These are phyloP conservation scores for Trametes polyzona DNA, from an alignment of 1,284 basidiomycete genomes.

Conservation along the genomic window DNA sequence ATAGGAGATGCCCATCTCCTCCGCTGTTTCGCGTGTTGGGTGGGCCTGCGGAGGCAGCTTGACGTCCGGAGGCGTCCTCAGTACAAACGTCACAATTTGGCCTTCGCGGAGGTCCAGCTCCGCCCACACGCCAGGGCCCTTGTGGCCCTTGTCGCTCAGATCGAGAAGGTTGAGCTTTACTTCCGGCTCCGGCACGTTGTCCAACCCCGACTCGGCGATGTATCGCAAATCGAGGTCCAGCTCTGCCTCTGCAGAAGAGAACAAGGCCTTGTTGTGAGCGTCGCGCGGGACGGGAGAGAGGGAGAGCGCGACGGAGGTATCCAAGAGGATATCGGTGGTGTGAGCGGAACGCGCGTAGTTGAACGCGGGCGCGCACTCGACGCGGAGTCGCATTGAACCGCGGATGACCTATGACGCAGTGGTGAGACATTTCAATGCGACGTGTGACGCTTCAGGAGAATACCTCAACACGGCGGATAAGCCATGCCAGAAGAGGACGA, in stretches of 20 bases:
- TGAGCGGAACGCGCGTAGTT: constrained; percentile 85
- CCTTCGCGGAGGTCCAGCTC: constrained; percentile 76
- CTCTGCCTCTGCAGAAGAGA: constrained; percentile 53
- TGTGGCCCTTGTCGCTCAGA: constrained; percentile 66
- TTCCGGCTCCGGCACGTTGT: constrained; percentile 51
- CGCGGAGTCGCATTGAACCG: constrained; percentile 72
- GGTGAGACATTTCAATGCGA: background rate
- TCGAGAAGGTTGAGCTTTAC: constrained; percentile 65
- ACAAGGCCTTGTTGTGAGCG: constrained; percentile 66
- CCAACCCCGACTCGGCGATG: constrained; percentile 58
- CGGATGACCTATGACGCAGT: constrained; percentile 64
- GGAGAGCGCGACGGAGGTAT: constrained; percentile 25
- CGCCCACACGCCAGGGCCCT: constrained; percentile 57
- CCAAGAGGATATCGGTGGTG: constrained; percentile 54
- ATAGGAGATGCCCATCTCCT: constrained; percentile 52
- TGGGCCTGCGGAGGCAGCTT: constrained; percentile 26
- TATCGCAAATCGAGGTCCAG: constrained; percentile 80
- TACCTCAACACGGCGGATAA: constrained; percentile 84
- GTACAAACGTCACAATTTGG: constrained; percentile 83
- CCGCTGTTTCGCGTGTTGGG: constrained; percentile 43
- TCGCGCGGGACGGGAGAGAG: constrained; percentile 13
- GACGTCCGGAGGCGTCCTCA: constrained; percentile 63
- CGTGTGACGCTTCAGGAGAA: background rate
- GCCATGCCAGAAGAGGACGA: constrained; percentile 81
- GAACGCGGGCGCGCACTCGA: constrained; percentile 93